These are phyloP conservation scores for Macaranga tanarius DNA, from an alignment of 441 rosid genomes.

Conservation along the genomic window DNA sequence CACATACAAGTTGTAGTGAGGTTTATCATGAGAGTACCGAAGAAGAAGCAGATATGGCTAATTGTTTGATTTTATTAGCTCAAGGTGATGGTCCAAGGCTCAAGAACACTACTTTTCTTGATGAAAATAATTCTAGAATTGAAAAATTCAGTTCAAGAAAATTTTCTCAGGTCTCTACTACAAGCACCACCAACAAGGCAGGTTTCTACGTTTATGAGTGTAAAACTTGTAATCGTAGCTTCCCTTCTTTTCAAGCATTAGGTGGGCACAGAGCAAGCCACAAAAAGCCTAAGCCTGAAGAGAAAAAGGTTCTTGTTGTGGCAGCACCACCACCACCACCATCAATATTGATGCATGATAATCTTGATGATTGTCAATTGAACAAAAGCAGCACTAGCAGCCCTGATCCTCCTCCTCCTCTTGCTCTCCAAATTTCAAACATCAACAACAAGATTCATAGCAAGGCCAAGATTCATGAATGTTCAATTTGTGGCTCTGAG, in stretches of 20 bases:
- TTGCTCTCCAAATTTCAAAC: constrained; percentile 33
- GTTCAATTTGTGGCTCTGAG: constrained; percentile 86
- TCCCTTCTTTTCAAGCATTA: constrained; percentile 88
- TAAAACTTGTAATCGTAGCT: constrained; percentile 75
- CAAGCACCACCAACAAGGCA: constrained; percentile 31
- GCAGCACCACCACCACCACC: constrained; percentile 4
- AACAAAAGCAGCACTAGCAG: constrained; percentile 24
- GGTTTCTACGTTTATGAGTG: constrained; percentile 75
- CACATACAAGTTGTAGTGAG: constrained; percentile 42
- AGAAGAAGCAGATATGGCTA: constrained; percentile 91
- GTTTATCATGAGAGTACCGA: constrained; percentile 51
- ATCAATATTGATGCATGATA: background rate
- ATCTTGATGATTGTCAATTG: constrained; percentile 19
- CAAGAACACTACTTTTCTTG: background rate
- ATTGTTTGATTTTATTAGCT: constrained; percentile 83
- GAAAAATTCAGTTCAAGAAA: constrained; percentile 30
- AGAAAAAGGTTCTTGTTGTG: constrained; percentile 29
- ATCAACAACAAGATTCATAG: constrained; percentile 20
- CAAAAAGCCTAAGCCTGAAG: constrained; percentile 63
- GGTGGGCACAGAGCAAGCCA: constrained; percentile 98
- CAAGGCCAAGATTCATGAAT: constrained; percentile 70
- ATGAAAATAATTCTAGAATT: constrained; percentile 9
- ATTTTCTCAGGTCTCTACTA: constrained; percentile 25
- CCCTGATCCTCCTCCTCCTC: constrained; percentile 30
- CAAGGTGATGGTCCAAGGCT: constrained; percentile 48